Evolutionary conservation across 148 eudicot genomes (phyloP), one percentile per base, ranked within the genome.

Genomic region (Spergularia marina): DNA sequence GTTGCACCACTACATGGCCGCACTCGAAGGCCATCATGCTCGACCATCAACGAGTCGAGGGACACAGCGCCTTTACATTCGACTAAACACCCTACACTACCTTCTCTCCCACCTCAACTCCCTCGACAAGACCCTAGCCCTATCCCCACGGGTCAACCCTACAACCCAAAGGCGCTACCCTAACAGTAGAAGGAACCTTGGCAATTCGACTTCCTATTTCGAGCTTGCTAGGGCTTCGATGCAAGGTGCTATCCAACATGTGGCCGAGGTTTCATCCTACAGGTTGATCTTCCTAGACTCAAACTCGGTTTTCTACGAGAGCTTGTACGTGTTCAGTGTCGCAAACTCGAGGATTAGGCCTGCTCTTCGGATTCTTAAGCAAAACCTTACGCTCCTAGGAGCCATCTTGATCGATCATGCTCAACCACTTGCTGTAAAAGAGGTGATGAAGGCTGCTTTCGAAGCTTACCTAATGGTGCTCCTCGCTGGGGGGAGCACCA

Each of bases 21-120:
- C 77, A 5, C 74, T 78, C 7, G 96, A 94, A 77, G 88, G 81
- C 7, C 86, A 86, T 61, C 84, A 90, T 56, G 83, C 92, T 9
- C 91, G 94, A 12, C 97, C 97, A 44, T 90, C 99, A 39, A 95
- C 99, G 2, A 92, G 99, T 56, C 88, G 99, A 1, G 97, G 97
- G 4, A 95, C 99, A 0, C 99, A 95, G 78, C 94, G 99, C 70
- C 86, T 92, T 20, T 92, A 92, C 84, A 92, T 90, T 64, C 94
- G 97, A 7, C 94, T 95, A 70, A 95, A 95, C 85, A 91, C 97
- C 74, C 73, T 95, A 14, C 96, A 95, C 49, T 91, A 90, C 85
- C 85, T 95, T 49, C 79, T 87, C 4, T 76, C 89, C 30, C 94
- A 92, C 36, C 83, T 95, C 41, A 86, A 95, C 78, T 82, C 88